Conservation (phyloP, 78 protist genomes). For the slime mould (Dictyostelium discoideum) region DNA sequence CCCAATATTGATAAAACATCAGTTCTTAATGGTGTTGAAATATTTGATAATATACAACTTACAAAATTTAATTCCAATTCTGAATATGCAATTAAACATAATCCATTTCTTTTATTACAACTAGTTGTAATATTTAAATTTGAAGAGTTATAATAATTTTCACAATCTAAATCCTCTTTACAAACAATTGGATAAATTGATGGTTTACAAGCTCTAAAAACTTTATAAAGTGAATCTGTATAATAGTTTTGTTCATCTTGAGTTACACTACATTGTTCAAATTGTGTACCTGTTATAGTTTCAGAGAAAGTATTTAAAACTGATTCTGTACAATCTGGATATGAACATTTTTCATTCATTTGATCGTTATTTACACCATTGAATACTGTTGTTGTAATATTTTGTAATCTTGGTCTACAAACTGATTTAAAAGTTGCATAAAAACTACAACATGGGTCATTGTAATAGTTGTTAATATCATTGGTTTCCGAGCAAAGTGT, state of each 20-base stretch:
- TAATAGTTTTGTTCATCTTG: background rate
- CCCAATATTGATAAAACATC: background rate
- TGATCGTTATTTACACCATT: background rate
- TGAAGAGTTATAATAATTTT: background rate
- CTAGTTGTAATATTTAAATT: background rate
- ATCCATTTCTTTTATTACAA: background rate
- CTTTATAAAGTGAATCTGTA: background rate
- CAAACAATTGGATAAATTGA: background rate
- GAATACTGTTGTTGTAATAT: background rate
- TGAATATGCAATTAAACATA: background rate
- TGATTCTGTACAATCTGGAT: slow-evolving; percentile 21
- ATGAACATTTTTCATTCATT: slow-evolving; percentile 5
- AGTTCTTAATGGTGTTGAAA: background rate
- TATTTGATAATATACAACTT: slow-evolving; percentile 3
- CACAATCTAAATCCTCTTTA: background rate
- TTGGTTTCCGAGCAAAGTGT: background rate
- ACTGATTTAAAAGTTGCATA: background rate
- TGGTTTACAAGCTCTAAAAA: slow-evolving; percentile 17
- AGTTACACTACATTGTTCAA: background rate
- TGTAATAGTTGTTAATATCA: background rate
- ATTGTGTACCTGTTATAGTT: background rate
- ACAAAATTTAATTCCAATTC: background rate
- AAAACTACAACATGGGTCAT: slow-evolving; percentile 52
- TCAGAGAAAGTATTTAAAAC: slow-evolving; percentile 2
- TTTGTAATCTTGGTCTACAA: background rate